Conservation (phyloP, 2,329 filamentous ascomycete genomes). For the Paecilomyces sp. region DNA sequence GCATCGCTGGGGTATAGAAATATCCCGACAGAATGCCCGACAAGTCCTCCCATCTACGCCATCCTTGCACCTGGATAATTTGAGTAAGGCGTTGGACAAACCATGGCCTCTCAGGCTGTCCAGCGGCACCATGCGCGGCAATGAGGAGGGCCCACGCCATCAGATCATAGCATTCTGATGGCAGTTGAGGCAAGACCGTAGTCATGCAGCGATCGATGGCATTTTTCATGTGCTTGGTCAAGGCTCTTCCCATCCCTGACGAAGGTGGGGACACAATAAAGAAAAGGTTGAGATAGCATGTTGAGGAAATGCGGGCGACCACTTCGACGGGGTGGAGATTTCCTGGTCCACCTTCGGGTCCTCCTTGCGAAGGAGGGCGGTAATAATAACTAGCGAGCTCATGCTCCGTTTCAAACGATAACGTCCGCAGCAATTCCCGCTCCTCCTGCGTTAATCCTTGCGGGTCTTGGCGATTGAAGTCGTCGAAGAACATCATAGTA, state of each 20-base stretch:
- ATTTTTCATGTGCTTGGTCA: constrained; percentile 22
- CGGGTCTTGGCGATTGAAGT: constrained; percentile 16
- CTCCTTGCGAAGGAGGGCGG: constrained; percentile 1
- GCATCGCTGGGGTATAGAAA: constrained; percentile 18
- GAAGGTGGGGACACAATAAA: constrained; percentile 27
- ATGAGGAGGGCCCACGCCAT: constrained; percentile 27
- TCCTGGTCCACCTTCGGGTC: neutral
- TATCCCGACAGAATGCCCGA: constrained; percentile 18
- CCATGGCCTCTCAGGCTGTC: constrained; percentile 20
- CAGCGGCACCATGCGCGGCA: constrained; percentile 23
- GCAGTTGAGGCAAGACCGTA: constrained; percentile 8
- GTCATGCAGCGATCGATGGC: constrained; percentile 13
- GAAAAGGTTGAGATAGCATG: constrained; percentile 24
- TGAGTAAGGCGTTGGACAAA: constrained; percentile 21
- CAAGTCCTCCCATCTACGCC: constrained; percentile 23
- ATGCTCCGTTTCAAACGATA: constrained; percentile 29
- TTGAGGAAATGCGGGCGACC: constrained; percentile 21
- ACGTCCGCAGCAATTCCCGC: constrained; percentile 23
- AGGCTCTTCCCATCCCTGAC: constrained; percentile 24
- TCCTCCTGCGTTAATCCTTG: constrained; percentile 16
- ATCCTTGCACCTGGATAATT: constrained; percentile 18
- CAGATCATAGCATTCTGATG: constrained; percentile 15
- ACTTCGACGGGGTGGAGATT: constrained; percentile 20
- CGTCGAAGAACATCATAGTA: constrained; percentile 26
- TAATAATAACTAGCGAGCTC: constrained; percentile 32